These are phyloP conservation scores for Coelastrella sp. DNA, from an alignment of 139 green algal genomes.

Conservation along the genomic window DNA sequence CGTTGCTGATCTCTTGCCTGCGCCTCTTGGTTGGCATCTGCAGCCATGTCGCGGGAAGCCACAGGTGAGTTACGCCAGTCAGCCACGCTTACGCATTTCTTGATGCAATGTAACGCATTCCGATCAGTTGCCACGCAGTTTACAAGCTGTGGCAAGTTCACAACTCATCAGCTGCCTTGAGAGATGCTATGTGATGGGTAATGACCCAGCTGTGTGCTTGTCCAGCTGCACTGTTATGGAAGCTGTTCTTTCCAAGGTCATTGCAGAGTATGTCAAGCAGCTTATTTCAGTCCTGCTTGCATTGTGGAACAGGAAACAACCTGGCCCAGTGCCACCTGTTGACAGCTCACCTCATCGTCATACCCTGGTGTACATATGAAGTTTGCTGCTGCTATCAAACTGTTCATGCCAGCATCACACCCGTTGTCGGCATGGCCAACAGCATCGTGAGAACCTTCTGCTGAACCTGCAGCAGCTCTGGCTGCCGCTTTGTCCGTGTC, in stretches of 20 bases:
- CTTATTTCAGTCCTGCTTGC: too few species aligned
- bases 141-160: too few species aligned
- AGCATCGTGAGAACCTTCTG: not conserved
- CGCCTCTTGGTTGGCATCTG: slow-evolving; percentile 11
- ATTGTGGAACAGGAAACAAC: not conserved
- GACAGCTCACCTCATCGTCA: not conserved
- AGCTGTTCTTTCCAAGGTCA: too few species aligned
- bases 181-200: not conserved
- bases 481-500: slow-evolving; percentile 40
- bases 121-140: too few species aligned
- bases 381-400: slow-evolving; percentile 23
- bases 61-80: not conserved
- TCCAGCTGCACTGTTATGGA: too few species aligned
- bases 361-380: not conserved
- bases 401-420: slow-evolving; percentile 31
- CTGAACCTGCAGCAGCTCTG: slow-evolving; percentile 13
- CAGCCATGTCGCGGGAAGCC: not conserved
- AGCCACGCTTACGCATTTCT: too few species aligned
- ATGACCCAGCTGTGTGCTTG: not conserved
- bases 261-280: too few species aligned
- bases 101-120: too few species aligned
- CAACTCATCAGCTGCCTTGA: too few species aligned
- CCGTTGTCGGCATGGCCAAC: not conserved
- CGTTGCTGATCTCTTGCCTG: not conserved
- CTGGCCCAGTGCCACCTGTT: not conserved